Percentiles rank a stretch among this genome's conserved stretches.
Conservation (phyloP, 2,329 filamentous ascomycete genomes). For the Pyrenochaeta sp. region DNA sequence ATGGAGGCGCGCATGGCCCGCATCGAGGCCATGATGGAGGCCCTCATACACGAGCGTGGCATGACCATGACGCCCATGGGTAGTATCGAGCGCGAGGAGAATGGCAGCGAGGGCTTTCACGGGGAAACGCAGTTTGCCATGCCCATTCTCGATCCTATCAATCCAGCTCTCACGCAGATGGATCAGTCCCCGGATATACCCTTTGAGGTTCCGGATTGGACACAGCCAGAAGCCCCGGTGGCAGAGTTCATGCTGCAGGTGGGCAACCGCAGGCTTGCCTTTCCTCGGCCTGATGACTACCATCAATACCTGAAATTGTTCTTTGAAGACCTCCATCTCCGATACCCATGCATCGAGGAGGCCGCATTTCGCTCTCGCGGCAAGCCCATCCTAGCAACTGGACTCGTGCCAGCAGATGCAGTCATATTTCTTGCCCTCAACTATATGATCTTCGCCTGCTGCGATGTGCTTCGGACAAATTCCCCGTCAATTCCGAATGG, state of each 20-base stretch:
- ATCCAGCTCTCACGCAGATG: constrained; percentile 26
- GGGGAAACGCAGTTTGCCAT: constrained; percentile 28
- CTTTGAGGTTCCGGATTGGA: constrained; percentile 15
- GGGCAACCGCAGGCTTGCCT: constrained; percentile 25
- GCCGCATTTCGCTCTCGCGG: constrained; percentile 30
- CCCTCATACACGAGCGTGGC: constrained; percentile 40
- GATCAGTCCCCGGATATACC: constrained; percentile 20
- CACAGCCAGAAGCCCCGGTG: constrained; percentile 1
- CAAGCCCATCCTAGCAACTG: constrained; percentile 29
- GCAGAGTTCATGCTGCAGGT: constrained; percentile 12
- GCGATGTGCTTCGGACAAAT: constrained; percentile 19
- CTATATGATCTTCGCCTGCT: constrained; percentile 39
- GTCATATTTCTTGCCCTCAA: constrained; percentile 38
- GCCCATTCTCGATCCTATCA: constrained; percentile 31
- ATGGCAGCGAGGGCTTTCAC: constrained; percentile 20
- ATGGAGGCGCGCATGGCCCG: constrained; percentile 46
- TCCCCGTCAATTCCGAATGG: constrained; percentile 1
- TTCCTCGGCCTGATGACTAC: constrained; percentile 30
- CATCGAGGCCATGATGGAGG: constrained; percentile 46
- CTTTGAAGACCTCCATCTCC: constrained; percentile 36
- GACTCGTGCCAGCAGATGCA: constrained; percentile 22
- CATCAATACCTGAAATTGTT: constrained; percentile 33
- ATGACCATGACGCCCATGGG: constrained; percentile 28
- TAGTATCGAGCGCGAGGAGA: constrained; percentile 38
- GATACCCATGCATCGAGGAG: constrained; percentile 41